Evolutionary conservation across 2,329 filamentous ascomycete genomes (phyloP), one percentile per base, ranked within the genome.

Genomic region (Cladorrhinum sp.): DNA sequence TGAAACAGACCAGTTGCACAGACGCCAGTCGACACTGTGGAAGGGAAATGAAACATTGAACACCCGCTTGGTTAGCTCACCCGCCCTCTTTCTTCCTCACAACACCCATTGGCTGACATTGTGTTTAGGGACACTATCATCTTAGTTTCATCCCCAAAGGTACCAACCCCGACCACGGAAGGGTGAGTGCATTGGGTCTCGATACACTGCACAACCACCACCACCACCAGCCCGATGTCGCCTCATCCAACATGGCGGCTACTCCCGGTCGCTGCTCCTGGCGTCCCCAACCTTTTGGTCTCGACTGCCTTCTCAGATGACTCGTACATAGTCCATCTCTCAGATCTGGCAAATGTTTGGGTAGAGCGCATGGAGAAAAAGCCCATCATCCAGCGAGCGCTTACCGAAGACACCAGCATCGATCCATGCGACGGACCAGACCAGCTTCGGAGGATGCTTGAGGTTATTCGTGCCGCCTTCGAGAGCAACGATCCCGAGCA

Each of bases 281-380:
- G 74, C 18, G 66, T 86, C 5, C 89, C 88, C 10, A 77, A 81
- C 39, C 79, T 93, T 7, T 78, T 93, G 33, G 78, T 89, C 49
- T 89, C 88, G 63, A 77, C 82, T 20, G 69, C 73, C 26, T 86
- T 89, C 68, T 76, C 80, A 12, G 58, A 64, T 14, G 64, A 70
- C 21, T 81, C 84, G 10, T 93, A 93, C 75, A 80, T 76, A 1
- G 72, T 93, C 26, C 80, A 84, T 61, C 71, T 94, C 42, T 91
- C 89, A 2, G 90, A 94, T 70, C 79, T 92, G 62, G 86, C 83
- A 70, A 83, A 86, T 65, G 77, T 92, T n/a, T 95, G 90, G 90
- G 75, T 77, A 24, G 90, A 93, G 73, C 79, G 73, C 8, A 75
- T 92, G 21, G 81, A 86, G 59, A 78, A 84, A 21, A 79, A 77